Evolutionary conservation across 192 early-diverging fungal genomes (phyloP).

Genomic region (Obelidium mucronatum): DNA sequence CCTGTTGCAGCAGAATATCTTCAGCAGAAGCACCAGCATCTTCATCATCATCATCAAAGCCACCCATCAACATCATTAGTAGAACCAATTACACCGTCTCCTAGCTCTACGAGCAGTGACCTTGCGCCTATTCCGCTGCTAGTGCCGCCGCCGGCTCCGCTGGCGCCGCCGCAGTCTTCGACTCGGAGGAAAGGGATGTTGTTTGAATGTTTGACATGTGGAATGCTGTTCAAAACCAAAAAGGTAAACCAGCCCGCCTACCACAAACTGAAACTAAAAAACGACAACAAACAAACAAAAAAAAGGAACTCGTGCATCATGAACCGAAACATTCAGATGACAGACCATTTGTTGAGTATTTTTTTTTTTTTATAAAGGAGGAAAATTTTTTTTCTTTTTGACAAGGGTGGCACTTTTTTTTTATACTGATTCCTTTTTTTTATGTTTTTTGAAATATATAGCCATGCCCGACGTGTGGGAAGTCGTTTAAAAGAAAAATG

Average conservation of each 20-base stretch:
- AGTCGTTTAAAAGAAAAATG: slow-evolving; percentile 34
- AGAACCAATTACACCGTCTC: no score
- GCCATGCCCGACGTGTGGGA: slow-evolving; percentile 28
- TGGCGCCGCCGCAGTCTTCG: no score
- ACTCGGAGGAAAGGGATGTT: slow-evolving; percentile 2
- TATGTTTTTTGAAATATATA: neutral
- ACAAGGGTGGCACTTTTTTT: neutral
- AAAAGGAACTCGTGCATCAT: slow-evolving; percentile 32
- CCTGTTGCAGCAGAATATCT: no score
- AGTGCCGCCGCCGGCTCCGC: no score
- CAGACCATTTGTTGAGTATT: slow-evolving; percentile 22
- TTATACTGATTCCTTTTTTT: neutral
- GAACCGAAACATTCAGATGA: slow-evolving; percentile 36
- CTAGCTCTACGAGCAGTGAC: no score
- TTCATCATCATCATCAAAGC: slow-evolving; percentile 28
- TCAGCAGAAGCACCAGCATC: slow-evolving; percentile 20
- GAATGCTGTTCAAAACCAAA: slow-evolving; percentile 32
- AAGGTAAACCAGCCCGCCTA: neutral
- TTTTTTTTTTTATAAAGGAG: neutral
- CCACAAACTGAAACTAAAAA: no score
- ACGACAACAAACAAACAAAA: no score
- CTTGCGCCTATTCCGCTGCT: no score
- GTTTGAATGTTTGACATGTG: slow-evolving; percentile 20
- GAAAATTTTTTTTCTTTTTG: no score
- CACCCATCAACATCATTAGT: no score